Conservation (phyloP, 2,329 filamentous ascomycete species). For the Epichloe gansuensis region DNA sequence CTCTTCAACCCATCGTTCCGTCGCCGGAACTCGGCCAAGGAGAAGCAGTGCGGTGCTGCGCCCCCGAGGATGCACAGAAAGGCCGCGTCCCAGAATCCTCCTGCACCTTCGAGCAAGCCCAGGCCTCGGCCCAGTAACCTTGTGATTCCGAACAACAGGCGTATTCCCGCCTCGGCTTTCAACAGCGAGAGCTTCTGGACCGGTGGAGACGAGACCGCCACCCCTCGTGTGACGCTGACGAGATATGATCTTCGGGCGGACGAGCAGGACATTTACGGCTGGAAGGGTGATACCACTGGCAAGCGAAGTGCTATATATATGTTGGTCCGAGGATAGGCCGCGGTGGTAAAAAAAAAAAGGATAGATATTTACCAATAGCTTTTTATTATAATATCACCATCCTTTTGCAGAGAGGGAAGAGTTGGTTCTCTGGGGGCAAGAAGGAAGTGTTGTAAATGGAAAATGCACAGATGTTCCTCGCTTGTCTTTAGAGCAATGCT, state of each 20-base stretch:
- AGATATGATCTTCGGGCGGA: conserved; percentile 4
- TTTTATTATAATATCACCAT: no score
- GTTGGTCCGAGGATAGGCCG: no score
- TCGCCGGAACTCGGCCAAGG: neutral
- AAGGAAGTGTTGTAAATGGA: no score
- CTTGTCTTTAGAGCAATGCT: no score
- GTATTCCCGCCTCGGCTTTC: neutral
- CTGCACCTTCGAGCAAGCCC: neutral
- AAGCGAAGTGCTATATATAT: neutral
- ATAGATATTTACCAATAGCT: no score
- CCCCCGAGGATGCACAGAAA: neutral
- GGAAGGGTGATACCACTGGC: neutral
- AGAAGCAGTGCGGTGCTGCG: neutral
- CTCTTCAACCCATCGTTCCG: neutral
- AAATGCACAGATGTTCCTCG: no score
- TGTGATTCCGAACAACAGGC: neutral
- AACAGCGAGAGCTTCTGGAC: conserved; percentile 3
- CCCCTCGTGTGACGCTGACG: conserved; percentile 5
- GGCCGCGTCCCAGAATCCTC: neutral
- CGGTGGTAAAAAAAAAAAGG: no score
- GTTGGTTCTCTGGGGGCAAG: neutral
- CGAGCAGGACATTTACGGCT: conserved; percentile 3
- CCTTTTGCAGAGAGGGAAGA: neutral
- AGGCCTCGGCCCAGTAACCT: neutral
- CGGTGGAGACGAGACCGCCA: neutral